Evolutionary conservation across 148 eudicot species (phyloP), one percentile per base, ranked within the genome.

Genomic region (Rhododendron vialii): DNA sequence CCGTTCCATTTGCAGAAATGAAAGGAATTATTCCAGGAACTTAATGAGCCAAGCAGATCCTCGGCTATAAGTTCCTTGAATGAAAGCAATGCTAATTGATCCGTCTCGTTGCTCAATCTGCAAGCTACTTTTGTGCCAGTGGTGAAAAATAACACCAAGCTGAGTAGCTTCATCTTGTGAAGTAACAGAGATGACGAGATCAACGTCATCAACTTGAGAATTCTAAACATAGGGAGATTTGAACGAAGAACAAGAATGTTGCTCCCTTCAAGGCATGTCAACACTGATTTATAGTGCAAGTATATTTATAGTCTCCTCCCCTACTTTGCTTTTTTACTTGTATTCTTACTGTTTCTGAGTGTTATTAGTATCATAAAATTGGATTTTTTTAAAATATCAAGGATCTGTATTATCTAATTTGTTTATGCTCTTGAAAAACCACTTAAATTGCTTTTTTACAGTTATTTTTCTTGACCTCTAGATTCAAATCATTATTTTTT

Each of bases 11-110:
- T 7, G 20, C 85, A 84, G 45, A 73, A 1, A 9, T 20, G 10
- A 20, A 33, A 8, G 7, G 85, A 84, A 45, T 84, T 15, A 35
- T 84, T 83, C 85, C 85, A 67, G 2, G 85, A 83, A 69, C 22
- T 41, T 22, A 83, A 18, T 0, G 71, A 30, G 11, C 84, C 75
- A 61, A 18, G 53, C 0, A 57, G 84, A 41, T 82, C 76, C 28
- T 82, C 36, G 10, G 17, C 4, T 10, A 82, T 41, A 8, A 61
- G 50, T 14, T 9, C 51, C 28, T 82, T 82, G 75, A 82, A 63
- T 0, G 71, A n/a, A 35, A 82, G 30, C 67, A 82, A 82, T 17
- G 80, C 48, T 77, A 18, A 14, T 20, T 14, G 51, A 24, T 77
- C 80, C 14, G 80, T 77, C 10, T 77, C 53, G 0, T 22, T 77